Evolutionary conservation across 768 basidiomycete species (phyloP).

Genomic region (Phlebiopsis flavidoalba): DNA sequence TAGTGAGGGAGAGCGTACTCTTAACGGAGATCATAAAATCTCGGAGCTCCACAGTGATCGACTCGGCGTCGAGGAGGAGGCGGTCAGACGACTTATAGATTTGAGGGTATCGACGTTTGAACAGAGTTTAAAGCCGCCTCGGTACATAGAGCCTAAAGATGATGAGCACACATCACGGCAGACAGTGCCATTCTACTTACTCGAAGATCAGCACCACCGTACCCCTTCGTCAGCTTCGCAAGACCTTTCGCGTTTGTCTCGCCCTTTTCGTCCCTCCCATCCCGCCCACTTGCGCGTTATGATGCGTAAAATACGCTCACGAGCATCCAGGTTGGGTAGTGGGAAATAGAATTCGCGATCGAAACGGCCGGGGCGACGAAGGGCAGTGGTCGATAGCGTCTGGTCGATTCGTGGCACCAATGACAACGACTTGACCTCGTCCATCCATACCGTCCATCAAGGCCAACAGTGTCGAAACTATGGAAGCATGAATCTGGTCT

Average conservation of each 20-base stretch:
- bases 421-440: constrained; percentile 93
- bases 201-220: constrained; percentile 94
- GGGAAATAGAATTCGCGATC: constrained; percentile 99
- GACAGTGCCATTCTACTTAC: constrained; percentile 50
- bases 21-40: constrained; percentile 98
- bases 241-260: constrained; percentile 55
- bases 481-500: constrained; percentile 97
- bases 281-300: constrained; percentile 90
- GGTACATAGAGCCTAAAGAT: constrained; percentile 81
- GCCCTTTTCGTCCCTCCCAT: constrained; percentile 52
- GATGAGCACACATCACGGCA: constrained; percentile 3
- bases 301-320: constrained; percentile 85
- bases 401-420: constrained; percentile 95
- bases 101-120: constrained; percentile 92
- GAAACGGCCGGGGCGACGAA: constrained; percentile 91
- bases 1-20: constrained; percentile 48
- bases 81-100: constrained; percentile 92
- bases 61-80: constrained; percentile 77
- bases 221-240: constrained; percentile 91
- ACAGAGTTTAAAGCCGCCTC: constrained; percentile 96
- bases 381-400: constrained; percentile 97
- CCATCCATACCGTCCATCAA: constrained; percentile 99
- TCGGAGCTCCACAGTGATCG: constrained; percentile 75
- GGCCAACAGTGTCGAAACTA: constrained; percentile 92
- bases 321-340: constrained; percentile 75